Conservation (phyloP, 1,284 basidiomycete genomes). For the Ganoderma sp. region DNA sequence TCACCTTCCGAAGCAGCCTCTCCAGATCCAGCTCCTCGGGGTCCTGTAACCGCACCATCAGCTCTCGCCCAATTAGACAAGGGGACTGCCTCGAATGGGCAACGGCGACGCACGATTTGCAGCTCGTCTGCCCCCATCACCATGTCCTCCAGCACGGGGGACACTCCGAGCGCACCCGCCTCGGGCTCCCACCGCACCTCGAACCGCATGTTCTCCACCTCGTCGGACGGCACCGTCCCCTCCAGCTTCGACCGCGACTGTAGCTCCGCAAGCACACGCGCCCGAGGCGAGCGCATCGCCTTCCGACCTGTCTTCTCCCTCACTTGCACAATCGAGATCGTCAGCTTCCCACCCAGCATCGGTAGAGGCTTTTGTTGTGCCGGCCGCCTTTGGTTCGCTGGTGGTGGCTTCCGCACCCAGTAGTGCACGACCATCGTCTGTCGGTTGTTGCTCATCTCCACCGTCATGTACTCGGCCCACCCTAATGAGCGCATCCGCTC, state of each 20-base stretch:
- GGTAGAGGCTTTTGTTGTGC: slow-evolving; percentile 53
- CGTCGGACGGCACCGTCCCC: slow-evolving; percentile 62
- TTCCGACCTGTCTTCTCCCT: slow-evolving; percentile 41
- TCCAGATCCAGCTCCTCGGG: slow-evolving; percentile 75
- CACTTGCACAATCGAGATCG: slow-evolving; percentile 53
- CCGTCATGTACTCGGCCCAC: slow-evolving; percentile 73
- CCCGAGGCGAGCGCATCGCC: slow-evolving; percentile 45
- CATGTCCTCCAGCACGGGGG: slow-evolving; percentile 51
- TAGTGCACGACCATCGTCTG: slow-evolving; percentile 72
- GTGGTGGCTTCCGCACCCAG: slow-evolving; percentile 66
- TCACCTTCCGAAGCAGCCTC: slow-evolving; percentile 59
- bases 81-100: background rate
- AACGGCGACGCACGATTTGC: slow-evolving; percentile 49
- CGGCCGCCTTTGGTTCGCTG: slow-evolving; percentile 40
- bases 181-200: slow-evolving; percentile 73
- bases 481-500: slow-evolving; percentile 76
- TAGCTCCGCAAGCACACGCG: slow-evolving; percentile 62
- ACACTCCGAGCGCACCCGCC: slow-evolving; percentile 61
- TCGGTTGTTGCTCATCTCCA: slow-evolving; percentile 68
- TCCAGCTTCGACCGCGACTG: slow-evolving; percentile 66
- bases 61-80: background rate
- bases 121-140: slow-evolving; percentile 48
- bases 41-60: slow-evolving; percentile 49
- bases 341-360: slow-evolving; percentile 58
- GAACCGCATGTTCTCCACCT: slow-evolving; percentile 64